A percentile compares a stretch with the other conserved stretches of the same genome.
These are phyloP conservation scores for Verticillium dahliae DNA, from an alignment of 2,329 filamentous ascomycete genomes.

Conservation along the genomic window DNA sequence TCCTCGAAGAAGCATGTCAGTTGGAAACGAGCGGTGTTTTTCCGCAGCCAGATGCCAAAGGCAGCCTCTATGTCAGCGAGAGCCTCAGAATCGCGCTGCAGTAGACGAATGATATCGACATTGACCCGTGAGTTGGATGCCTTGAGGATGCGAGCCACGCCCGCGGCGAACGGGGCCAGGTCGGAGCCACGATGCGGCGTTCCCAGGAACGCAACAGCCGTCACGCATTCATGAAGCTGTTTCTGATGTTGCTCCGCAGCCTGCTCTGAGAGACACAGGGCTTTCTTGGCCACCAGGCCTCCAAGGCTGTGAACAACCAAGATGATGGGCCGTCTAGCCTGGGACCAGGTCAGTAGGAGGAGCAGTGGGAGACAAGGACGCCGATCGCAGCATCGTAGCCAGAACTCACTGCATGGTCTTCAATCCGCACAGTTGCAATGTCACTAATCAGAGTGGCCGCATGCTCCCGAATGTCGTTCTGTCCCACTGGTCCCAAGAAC, in stretches of 20 bases:
- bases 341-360: neutral
- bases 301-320: neutral
- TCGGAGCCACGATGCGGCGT: neutral
- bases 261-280: neutral
- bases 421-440: neutral
- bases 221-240: neutral
- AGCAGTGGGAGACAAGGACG: neutral
- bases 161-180: neutral
- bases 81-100: neutral
- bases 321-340: neutral
- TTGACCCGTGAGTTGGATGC: neutral
- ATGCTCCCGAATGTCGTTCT: neutral
- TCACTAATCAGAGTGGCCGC: conserved; percentile 1
- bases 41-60: neutral
- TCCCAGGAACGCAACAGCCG: neutral
- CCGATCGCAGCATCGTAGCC: neutral
- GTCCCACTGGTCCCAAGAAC: neutral
- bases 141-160: neutral
- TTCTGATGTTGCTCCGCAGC: neutral
- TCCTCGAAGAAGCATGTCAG: conserved; percentile 1
- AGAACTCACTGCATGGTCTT: neutral
- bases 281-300: neutral
- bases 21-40: neutral
- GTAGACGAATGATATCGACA: neutral
- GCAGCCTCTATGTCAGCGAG: neutral